These are phyloP conservation scores for Tuber magnatum DNA, from an alignment of 495 filamentous ascomycete species.

Conservation along the genomic window DNA sequence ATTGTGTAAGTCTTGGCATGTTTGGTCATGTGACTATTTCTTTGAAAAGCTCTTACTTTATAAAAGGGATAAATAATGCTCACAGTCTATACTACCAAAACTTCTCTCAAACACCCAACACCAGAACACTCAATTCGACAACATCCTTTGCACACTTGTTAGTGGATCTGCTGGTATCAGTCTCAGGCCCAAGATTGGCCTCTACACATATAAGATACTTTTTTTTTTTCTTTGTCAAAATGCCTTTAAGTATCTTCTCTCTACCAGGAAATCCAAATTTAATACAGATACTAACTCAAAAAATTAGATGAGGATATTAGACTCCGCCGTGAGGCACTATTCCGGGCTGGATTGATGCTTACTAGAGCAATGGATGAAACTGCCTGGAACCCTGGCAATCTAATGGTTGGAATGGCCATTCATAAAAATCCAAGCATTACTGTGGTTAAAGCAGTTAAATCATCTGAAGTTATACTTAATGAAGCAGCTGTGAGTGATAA, in stretches of 20 bases:
- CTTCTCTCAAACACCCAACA: background rate
- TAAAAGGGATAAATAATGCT: too few species aligned
- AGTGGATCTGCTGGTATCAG: background rate
- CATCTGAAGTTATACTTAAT: background rate
- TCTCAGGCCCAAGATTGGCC: background rate
- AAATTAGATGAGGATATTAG: background rate
- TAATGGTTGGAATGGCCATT: background rate
- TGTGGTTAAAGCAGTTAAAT: background rate
- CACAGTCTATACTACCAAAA: too few species aligned
- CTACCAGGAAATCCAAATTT: background rate
- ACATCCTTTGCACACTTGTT: background rate
- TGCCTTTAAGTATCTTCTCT: background rate
- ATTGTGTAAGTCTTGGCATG: too few species aligned
- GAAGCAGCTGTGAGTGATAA: background rate
- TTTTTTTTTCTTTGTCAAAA: background rate
- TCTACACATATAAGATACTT: background rate
- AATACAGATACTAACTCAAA: background rate
- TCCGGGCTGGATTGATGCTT: background rate
- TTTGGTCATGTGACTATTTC: too few species aligned
- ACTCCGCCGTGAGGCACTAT: background rate
- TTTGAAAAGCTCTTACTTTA: too few species aligned
- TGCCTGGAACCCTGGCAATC: background rate
- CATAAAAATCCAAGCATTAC: background rate
- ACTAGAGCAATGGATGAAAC: background rate
- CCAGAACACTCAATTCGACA: background rate